These are phyloP conservation scores for Chenopodium suecicum DNA, from an alignment of 148 eudicot genomes.

Conservation along the genomic window DNA sequence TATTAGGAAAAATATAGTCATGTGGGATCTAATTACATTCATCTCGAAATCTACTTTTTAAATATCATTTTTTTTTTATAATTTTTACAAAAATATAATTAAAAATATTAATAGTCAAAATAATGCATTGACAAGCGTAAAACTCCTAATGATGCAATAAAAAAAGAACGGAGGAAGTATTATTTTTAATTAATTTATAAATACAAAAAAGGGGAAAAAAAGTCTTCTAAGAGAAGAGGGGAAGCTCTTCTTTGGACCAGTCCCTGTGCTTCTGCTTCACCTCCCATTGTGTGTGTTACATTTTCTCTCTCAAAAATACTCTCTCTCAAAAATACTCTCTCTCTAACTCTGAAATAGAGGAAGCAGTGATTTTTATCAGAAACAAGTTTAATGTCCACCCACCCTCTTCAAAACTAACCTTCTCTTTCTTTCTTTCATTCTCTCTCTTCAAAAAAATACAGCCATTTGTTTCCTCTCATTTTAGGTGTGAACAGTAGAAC, in stretches of 20 bases:
- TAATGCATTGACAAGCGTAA: too few relatives aligned
- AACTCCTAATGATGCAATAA: too few relatives aligned
- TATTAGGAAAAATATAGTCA: too few relatives aligned
- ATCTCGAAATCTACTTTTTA: too few relatives aligned
- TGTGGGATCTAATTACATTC: too few relatives aligned
- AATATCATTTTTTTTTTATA: too few relatives aligned
- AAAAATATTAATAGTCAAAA: too few relatives aligned
- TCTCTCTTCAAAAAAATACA: slow-evolving; percentile 1
- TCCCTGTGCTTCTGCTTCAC: slow-evolving; percentile 24
- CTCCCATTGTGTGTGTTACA: background rate
- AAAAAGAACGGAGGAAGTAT: too few relatives aligned
- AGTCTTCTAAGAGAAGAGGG: slow-evolving; percentile 4
- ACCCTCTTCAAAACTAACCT: slow-evolving; percentile 33
- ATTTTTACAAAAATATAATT: too few relatives aligned
- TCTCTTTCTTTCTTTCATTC: slow-evolving; percentile 13
- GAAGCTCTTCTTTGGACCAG: slow-evolving; percentile 19
- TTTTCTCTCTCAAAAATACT: slow-evolving; percentile 6
- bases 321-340: slow-evolving; percentile 18
- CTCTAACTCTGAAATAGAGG: slow-evolving; percentile 70
- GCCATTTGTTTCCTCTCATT: slow-evolving; percentile 20
- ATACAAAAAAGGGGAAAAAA: slow-evolving; percentile 3
- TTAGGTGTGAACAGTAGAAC: background rate
- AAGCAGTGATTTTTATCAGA: slow-evolving; percentile 36
- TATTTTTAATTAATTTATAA: background rate
- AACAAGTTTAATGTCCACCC: slow-evolving; percentile 60